Evolutionary conservation across 148 eudicot species (phyloP).

Genomic region (Amaranthus hypochondriacus): DNA sequence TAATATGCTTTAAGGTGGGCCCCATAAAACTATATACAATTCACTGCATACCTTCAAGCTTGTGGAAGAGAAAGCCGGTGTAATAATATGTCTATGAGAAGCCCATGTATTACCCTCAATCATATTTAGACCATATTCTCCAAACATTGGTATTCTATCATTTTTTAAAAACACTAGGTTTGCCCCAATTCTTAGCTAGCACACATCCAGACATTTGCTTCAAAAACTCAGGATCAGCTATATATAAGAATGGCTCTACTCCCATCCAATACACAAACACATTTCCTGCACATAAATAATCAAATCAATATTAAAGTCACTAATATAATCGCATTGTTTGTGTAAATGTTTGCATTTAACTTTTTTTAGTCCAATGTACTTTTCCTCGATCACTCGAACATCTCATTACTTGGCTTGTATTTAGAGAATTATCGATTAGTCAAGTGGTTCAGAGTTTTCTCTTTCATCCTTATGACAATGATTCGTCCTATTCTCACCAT

Average conservation of each 20-base stretch:
- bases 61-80: constrained; percentile 77
- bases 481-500: too few species aligned
- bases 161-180: constrained; percentile 72
- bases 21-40: too few species aligned
- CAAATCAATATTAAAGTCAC: background rate
- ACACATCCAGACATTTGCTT: constrained; percentile 64
- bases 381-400: too few species aligned
- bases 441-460: too few species aligned
- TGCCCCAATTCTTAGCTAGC: constrained; percentile 83
- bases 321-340: too few species aligned
- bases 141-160: constrained; percentile 87
- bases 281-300: constrained; percentile 50
- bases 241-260: constrained; percentile 84
- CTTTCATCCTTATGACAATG: too few species aligned
- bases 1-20: too few species aligned
- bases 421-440: too few species aligned
- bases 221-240: constrained; percentile 73
- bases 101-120: constrained; percentile 82
- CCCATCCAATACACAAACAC: constrained; percentile 91
- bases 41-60: constrained; percentile 59
- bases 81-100: constrained; percentile 75
- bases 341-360: too few species aligned
- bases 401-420: too few species aligned
- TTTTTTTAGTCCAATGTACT: too few species aligned
- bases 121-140: constrained; percentile 66